These are phyloP conservation scores for Trichoderma breve DNA, from an alignment of 2,329 filamentous ascomycete species.

Conservation along the genomic window DNA sequence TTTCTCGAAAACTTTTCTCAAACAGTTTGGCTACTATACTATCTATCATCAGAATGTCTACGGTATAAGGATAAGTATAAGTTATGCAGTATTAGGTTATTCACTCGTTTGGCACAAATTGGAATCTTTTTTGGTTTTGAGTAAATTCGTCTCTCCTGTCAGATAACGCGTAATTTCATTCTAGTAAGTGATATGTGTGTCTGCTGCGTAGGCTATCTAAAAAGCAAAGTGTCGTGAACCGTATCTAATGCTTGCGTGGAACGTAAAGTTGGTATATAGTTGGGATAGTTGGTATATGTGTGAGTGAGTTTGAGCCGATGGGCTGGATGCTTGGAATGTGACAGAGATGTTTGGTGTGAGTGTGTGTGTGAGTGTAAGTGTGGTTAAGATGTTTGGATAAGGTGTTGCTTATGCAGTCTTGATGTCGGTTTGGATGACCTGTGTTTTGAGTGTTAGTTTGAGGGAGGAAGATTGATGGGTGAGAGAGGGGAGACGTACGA, in stretches of 20 bases:
- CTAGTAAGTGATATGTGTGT: constrained; percentile 1
- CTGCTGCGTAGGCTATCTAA: constrained; percentile 11
- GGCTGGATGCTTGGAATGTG: neutral
- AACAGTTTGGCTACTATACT: neutral
- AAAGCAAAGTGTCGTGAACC: constrained; percentile 7
- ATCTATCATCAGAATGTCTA: constrained; percentile 14
- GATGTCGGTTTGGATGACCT: constrained; percentile 18
- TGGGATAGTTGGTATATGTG: constrained; percentile 6
- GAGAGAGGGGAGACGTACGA: neutral
- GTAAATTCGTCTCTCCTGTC: neutral
- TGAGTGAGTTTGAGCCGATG: constrained; percentile 1
- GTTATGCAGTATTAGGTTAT: constrained; percentile 13
- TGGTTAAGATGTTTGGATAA: neutral
- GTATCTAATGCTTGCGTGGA: constrained; percentile 15
- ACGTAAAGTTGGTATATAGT: constrained; percentile 3
- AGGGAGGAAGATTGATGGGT: neutral
- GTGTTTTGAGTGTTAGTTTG: neutral
- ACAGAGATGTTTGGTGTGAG: neutral
- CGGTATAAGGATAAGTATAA: neutral
- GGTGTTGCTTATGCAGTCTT: constrained; percentile 7
- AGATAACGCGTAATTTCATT: constrained; percentile 16
- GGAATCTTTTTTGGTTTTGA: neutral
- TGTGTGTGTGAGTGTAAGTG: neutral
- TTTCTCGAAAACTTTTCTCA: neutral
- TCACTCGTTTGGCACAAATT: neutral